phyloP scores from a whole-genome alignment of 2,329 filamentous ascomycete species.

The Cordyceps cicadae region DNA sequence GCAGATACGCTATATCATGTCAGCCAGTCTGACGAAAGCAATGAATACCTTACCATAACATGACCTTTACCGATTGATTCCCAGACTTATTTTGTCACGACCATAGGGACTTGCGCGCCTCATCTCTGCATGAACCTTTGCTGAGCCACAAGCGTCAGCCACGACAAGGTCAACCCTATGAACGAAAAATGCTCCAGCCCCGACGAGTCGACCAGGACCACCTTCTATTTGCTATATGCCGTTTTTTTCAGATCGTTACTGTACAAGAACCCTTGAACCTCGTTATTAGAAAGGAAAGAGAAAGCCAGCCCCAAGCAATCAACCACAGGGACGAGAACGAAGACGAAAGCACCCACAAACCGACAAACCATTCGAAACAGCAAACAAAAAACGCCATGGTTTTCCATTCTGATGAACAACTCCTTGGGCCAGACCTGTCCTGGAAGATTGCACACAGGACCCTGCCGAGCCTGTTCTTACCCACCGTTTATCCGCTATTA shows the following conservation, averaged over 20 bases:
- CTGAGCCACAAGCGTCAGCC: too few species aligned
- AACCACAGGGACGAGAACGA: neutral
- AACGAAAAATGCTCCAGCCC: too few species aligned
- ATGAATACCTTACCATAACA: neutral
- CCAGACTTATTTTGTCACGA: too few species aligned
- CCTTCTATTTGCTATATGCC: conserved; percentile 3
- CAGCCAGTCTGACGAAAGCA: neutral
- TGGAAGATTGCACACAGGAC: neutral
- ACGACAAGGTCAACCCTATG: neutral
- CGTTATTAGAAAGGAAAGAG: neutral
- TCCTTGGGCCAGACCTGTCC: neutral
- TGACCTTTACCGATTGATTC: too few species aligned
- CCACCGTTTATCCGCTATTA: conserved; percentile 24
- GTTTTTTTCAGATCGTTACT: neutral
- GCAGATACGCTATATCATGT: neutral
- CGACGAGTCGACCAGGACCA: neutral
- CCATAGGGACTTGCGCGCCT: too few species aligned
- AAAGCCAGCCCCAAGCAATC: neutral
- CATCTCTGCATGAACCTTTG: too few species aligned
- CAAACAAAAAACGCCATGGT: conserved; percentile 2
- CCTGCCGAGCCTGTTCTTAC: conserved; percentile 26
- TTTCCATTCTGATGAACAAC: neutral
- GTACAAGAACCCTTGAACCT: conserved; percentile 1
- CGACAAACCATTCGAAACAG: neutral
- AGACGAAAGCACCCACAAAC: conserved; percentile 1